Conservation (phyloP, 495 filamentous ascomycete species). For the Jackrogersella multiformis region DNA sequence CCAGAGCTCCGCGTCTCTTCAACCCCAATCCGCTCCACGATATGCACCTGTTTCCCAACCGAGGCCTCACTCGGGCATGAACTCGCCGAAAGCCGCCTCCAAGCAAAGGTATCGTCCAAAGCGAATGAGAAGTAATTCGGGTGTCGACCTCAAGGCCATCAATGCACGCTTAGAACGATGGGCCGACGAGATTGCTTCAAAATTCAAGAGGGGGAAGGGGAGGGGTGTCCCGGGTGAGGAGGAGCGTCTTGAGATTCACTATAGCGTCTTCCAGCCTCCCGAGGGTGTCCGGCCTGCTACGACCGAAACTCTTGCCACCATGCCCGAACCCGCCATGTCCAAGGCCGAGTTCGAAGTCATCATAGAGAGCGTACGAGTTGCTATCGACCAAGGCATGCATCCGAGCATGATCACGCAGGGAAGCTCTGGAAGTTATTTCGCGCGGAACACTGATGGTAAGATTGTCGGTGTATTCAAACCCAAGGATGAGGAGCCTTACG, state of each 20-base stretch:
- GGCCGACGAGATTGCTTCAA: constrained; percentile 97
- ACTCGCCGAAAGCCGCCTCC: constrained; percentile 54
- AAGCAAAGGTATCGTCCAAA: constrained; percentile 59
- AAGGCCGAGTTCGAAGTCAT: constrained; percentile 85
- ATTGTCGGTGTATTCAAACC: constrained; percentile 98
- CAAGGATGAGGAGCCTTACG: constrained; percentile 98
- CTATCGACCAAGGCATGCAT: constrained; percentile 92
- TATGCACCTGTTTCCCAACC: constrained; percentile 74
- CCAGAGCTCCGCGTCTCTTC: constrained; percentile 61
- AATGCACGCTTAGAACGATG: constrained; percentile 95
- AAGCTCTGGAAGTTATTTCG: constrained; percentile 98
- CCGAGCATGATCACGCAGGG: constrained; percentile 96
- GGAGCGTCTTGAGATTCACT: constrained; percentile 92
- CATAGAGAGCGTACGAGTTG: constrained; percentile 86
- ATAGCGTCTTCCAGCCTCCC: constrained; percentile 94
- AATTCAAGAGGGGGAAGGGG: constrained; percentile 87
- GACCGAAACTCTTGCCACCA: constrained; percentile 73
- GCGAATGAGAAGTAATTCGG: constrained; percentile 79
- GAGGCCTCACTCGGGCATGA: constrained; percentile 68
- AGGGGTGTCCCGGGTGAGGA: constrained; percentile 80
- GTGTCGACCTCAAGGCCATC: constrained; percentile 98
- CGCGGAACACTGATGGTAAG: constrained; percentile 87
- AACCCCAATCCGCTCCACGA: constrained; percentile 70
- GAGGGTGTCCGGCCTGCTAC: constrained; percentile 82
- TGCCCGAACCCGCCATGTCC: constrained; percentile 66